A percentile compares a stretch with the other conserved stretches of the same genome.
phyloP scores from a whole-genome alignment of 345 rosid genomes.

The Gossypium mustelinum region DNA sequence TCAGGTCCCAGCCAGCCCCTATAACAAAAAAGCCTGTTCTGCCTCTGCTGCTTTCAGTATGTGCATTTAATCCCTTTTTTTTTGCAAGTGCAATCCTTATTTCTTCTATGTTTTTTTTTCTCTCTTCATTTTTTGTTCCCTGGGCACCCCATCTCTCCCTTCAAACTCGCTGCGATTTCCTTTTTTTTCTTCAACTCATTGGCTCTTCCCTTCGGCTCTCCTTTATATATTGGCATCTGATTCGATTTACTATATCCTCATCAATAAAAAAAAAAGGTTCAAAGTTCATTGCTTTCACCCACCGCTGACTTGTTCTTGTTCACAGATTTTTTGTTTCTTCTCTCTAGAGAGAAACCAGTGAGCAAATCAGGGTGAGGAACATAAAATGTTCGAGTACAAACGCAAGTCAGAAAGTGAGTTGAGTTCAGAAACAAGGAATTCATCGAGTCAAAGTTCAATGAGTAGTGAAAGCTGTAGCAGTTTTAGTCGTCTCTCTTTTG shows the following conservation, averaged over 20 bases:
- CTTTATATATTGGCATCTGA: background rate
- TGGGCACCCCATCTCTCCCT: too few species aligned
- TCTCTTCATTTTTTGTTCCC: background rate
- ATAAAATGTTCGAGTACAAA: conserved; percentile 35
- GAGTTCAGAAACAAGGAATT: conserved; percentile 42
- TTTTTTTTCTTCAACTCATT: background rate
- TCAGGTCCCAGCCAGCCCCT: conserved; percentile 8
- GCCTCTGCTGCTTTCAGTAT: conserved; percentile 9
- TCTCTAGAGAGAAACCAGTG: conserved; percentile 13
- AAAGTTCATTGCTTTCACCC: background rate
- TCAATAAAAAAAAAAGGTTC: background rate
- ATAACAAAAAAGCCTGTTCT: conserved; percentile 19
- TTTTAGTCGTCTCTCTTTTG: conserved; percentile 76
- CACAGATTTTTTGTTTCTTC: background rate
- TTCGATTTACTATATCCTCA: background rate
- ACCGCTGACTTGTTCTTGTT: background rate
- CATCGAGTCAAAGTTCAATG: conserved; percentile 52
- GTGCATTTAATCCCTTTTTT: conserved; percentile 12
- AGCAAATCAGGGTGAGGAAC: conserved; percentile 9
- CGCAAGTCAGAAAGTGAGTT: conserved; percentile 41
- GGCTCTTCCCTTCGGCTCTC: background rate
- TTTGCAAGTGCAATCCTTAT: background rate
- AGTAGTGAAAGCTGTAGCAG: conserved; percentile 67
- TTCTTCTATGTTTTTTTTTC: background rate
- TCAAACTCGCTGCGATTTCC: background rate